Percentiles rank a stretch among this genome's conserved stretches.
These are phyloP conservation scores for Panaeolus papilionaceus DNA, from an alignment of 768 basidiomycete species.

Conservation along the genomic window DNA sequence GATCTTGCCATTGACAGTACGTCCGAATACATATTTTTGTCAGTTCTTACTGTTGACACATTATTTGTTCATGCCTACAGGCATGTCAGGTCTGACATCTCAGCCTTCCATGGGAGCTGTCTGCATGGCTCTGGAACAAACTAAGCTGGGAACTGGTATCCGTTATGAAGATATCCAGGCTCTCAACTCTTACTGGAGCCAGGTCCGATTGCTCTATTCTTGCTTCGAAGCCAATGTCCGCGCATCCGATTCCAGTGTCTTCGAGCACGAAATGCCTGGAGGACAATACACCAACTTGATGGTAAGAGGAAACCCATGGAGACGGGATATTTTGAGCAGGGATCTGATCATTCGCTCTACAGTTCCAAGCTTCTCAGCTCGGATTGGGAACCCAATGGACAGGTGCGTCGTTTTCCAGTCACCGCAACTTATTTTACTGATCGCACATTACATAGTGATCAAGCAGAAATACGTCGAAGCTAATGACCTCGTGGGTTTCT, in stretches of 20 bases:
- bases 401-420: constrained; percentile 48
- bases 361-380: constrained; percentile 99
- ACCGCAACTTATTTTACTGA: constrained; percentile 21
- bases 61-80: constrained; percentile 44
- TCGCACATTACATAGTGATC: constrained; percentile 62
- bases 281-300: constrained; percentile 95
- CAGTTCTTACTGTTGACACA: constrained; percentile 21
- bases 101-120: constrained; percentile 99
- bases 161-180: constrained; percentile 97
- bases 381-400: constrained; percentile 98
- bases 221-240: constrained; percentile 99
- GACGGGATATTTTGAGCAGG: constrained; percentile 24
- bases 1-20: constrained; percentile 98
- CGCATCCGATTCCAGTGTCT: constrained; percentile 96
- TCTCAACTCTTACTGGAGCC: constrained; percentile 97
- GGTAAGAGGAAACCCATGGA: constrained; percentile 52
- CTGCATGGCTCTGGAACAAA: constrained; percentile 94
- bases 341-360: constrained; percentile 27
- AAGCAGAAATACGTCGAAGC: constrained; percentile 99
- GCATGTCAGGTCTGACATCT: constrained; percentile 98
- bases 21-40: constrained; percentile 33
- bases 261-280: constrained; percentile 99
- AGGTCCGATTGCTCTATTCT: constrained; percentile 92
- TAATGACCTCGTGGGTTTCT: constrained; percentile 79
- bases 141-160: constrained; percentile 91